Evolutionary conservation across 352 stramenopile species (phyloP).

Genomic region (Halophytophthora batemanensis): DNA sequence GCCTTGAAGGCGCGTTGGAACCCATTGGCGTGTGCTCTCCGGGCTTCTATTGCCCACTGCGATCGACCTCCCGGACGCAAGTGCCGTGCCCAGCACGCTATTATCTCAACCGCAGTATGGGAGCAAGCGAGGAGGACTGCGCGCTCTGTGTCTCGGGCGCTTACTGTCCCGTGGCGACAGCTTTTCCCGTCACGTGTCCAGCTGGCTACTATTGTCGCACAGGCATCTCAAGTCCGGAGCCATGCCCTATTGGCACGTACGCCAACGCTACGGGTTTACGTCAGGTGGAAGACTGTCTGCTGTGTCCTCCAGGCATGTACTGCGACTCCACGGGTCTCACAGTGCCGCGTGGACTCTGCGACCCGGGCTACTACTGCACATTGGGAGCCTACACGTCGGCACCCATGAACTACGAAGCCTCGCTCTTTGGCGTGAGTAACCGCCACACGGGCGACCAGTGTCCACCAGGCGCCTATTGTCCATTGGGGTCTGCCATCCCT

Average conservation of each 20-base stretch:
- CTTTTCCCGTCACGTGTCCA: slow-evolving; percentile 66
- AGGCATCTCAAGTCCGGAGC: slow-evolving; percentile 62
- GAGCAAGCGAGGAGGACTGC: slow-evolving; percentile 69
- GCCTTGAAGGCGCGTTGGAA: slow-evolving; percentile 51
- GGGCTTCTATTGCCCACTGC: slow-evolving; percentile 84
- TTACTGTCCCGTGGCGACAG: slow-evolving; percentile 65
- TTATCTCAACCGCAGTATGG: slow-evolving; percentile 64
- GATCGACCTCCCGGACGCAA: slow-evolving; percentile 66
- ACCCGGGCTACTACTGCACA: slow-evolving; percentile 91
- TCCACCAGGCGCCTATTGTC: slow-evolving; percentile 67
- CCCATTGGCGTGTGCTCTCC: slow-evolving; percentile 58
- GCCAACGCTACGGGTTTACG: slow-evolving; percentile 72
- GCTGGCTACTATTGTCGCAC: slow-evolving; percentile 88
- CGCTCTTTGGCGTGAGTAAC: slow-evolving; percentile 62
- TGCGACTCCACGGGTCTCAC: slow-evolving; percentile 87
- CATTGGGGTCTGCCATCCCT: slow-evolving; percentile 51
- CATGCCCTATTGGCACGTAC: slow-evolving; percentile 90
- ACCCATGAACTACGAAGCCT: slow-evolving; percentile 76
- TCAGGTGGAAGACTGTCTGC: slow-evolving; percentile 80
- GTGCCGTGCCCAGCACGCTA: slow-evolving; percentile 75
- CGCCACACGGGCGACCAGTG: slow-evolving; percentile 66
- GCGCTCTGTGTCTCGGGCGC: slow-evolving; percentile 62
- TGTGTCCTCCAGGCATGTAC: slow-evolving; percentile 89
- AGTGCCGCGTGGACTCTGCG: slow-evolving; percentile 68
- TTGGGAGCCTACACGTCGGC: slow-evolving; percentile 87